Conservation (phyloP, 768 basidiomycete species). For the Rubroboletus pulcherrimus region DNA sequence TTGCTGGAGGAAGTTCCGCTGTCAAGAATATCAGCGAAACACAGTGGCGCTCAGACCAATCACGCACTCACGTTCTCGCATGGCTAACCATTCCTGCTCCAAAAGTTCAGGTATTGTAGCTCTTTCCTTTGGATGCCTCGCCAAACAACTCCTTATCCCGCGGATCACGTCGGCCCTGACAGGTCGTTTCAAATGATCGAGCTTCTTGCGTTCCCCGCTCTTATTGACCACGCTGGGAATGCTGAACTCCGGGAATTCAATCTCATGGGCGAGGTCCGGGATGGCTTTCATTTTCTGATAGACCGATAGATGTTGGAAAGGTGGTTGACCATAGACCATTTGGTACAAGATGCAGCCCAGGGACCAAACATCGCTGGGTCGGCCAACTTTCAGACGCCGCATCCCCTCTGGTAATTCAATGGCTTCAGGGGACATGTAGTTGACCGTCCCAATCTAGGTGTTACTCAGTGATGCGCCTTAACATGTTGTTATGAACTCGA, state of each 20-base stretch:
- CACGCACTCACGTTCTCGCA: slow-evolving; percentile 37
- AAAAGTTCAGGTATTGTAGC: slow-evolving; percentile 86
- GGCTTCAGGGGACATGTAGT: slow-evolving; percentile 99
- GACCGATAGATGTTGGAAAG: slow-evolving; percentile 82
- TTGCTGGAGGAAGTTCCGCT: slow-evolving; percentile 31
- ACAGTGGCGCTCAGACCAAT: neutral
- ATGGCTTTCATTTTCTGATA: slow-evolving; percentile 94
- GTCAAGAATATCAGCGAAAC: neutral
- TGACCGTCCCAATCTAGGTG: slow-evolving; percentile 86
- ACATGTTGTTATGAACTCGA: slow-evolving; percentile 2
- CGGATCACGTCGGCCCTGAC: slow-evolving; percentile 75
- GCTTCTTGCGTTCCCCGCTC: slow-evolving; percentile 40
- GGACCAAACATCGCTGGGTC: slow-evolving; percentile 96
- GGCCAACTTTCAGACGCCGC: slow-evolving; percentile 90
- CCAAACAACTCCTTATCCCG: slow-evolving; percentile 79
- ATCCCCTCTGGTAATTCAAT: slow-evolving; percentile 85
- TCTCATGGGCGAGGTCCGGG: slow-evolving; percentile 68
- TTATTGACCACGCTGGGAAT: slow-evolving; percentile 39
- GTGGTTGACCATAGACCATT: slow-evolving; percentile 94
- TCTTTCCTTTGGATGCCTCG: slow-evolving; percentile 75
- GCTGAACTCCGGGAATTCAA: slow-evolving; percentile 78
- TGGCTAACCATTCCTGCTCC: slow-evolving; percentile 73
- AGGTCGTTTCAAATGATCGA: slow-evolving; percentile 66
- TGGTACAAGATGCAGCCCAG: slow-evolving; percentile 97
- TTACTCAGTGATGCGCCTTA: neutral